Evolutionary conservation across 805 yeast genomes (phyloP).

Genomic region (Ogataea corticis): DNA sequence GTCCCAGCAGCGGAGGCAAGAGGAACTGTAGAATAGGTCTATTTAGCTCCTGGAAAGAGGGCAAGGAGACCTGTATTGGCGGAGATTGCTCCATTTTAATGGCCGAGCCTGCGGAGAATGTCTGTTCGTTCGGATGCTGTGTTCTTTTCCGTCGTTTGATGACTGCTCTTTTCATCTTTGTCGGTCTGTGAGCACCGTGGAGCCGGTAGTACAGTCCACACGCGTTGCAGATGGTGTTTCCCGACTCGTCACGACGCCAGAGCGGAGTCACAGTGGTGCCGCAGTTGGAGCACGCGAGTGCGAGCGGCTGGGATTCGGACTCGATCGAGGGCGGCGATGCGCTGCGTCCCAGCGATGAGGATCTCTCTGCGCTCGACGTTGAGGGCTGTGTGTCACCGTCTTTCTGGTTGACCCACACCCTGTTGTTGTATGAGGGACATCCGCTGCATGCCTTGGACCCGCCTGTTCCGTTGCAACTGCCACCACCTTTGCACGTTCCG

Average conservation of each 20-base stretch:
- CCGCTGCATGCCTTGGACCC: constrained; percentile 79
- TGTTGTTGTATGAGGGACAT: constrained; percentile 80
- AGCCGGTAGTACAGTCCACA: constrained; percentile 78
- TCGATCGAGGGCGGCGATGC: not conserved
- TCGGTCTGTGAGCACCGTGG: constrained; percentile 78
- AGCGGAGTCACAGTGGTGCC: constrained; percentile 83
- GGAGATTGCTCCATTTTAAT: not conserved
- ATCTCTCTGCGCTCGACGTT: constrained; percentile 10
- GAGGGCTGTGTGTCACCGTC: constrained; percentile 1
- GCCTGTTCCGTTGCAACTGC: constrained; percentile 86
- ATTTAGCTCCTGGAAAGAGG: constrained; percentile 4
- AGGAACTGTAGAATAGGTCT: constrained; percentile 1
- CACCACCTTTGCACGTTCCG: constrained; percentile 73
- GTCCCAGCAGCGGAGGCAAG: not conserved
- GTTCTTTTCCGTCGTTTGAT: constrained; percentile 71
- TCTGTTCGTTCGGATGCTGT: not conserved
- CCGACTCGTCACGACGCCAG: constrained; percentile 81
- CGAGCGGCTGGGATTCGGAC: constrained; percentile 41
- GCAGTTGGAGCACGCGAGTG: constrained; percentile 81
- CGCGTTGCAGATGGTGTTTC: constrained; percentile 85
- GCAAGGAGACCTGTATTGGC: not conserved
- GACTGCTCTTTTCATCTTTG: constrained; percentile 67
- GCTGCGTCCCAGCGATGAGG: not conserved
- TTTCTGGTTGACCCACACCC: constrained; percentile 40
- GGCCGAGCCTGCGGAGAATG: not conserved